phyloP scores from a whole-genome alignment of 2,329 filamentous ascomycete genomes.

The Daldinia sp. region DNA sequence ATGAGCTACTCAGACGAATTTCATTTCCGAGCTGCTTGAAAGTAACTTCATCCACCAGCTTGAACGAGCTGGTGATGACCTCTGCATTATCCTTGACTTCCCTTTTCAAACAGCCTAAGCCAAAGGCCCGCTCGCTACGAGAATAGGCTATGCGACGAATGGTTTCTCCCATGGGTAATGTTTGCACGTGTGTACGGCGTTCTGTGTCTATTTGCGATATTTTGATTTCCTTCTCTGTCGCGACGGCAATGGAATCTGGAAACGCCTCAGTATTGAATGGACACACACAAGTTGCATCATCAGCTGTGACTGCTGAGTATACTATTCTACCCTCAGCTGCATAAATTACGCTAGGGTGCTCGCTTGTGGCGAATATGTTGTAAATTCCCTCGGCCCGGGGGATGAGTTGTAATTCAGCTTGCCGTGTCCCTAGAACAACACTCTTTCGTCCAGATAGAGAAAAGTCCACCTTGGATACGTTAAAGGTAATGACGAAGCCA shows the following conservation, averaged over 20 bases:
- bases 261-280: constrained; percentile 86
- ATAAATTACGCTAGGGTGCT: constrained; percentile 94
- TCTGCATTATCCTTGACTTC: constrained; percentile 79
- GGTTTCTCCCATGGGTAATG: constrained; percentile 82
- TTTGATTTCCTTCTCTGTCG: constrained; percentile 79
- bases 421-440: constrained; percentile 85
- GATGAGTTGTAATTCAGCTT: constrained; percentile 83
- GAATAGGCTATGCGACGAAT: constrained; percentile 91
- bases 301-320: constrained; percentile 93
- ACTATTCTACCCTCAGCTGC: constrained; percentile 87
- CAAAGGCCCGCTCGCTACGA: constrained; percentile 81
- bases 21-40: constrained; percentile 82
- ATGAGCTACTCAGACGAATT: constrained; percentile 67
- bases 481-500: constrained; percentile 88
- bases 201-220: constrained; percentile 86
- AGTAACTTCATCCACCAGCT: constrained; percentile 88
- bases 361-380: constrained; percentile 92
- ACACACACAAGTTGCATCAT: constrained; percentile 84
- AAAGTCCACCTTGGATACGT: constrained; percentile 71
- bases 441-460: constrained; percentile 80
- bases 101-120: constrained; percentile 85
- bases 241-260: constrained; percentile 83
- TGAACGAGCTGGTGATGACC: constrained; percentile 81
- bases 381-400: constrained; percentile 75
- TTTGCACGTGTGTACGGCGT: constrained; percentile 87